phyloP scores from a whole-genome alignment of 2,329 filamentous ascomycete species.

The Scopulariopsis brevicaulis region DNA sequence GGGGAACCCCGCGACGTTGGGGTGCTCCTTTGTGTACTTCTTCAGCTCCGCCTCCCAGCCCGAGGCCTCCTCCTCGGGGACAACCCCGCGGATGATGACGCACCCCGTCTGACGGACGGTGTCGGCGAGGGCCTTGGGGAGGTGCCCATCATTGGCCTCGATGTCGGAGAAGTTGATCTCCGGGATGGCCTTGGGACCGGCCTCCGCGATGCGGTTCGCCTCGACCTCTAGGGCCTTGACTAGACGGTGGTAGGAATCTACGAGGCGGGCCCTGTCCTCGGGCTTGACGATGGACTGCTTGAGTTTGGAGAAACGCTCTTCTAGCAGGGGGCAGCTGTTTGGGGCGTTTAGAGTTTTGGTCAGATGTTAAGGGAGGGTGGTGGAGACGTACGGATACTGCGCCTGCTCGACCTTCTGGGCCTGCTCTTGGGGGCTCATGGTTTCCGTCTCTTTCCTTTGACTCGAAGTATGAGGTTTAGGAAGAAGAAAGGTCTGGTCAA shows the following conservation, averaged over 20 bases:
- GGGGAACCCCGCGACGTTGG: not conserved
- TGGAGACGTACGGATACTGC: not conserved
- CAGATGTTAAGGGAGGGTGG: not conserved
- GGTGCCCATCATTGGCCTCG: not conserved
- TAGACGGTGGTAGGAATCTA: not conserved
- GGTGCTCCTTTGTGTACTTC: not conserved
- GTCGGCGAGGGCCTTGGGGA: not conserved
- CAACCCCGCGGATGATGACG: not conserved
- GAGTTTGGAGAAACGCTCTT: not conserved
- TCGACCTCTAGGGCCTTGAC: not conserved
- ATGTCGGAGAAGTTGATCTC: not conserved
- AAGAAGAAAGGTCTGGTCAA: no score
- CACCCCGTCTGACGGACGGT: not conserved
- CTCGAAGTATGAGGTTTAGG: not conserved
- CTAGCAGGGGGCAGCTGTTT: not conserved
- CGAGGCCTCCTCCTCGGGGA: not conserved
- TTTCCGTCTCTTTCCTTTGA: not conserved
- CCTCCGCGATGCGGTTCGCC: not conserved
- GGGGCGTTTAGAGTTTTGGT: not conserved
- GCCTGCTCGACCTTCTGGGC: not conserved
- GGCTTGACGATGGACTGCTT: not conserved
- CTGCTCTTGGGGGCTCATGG: not conserved
- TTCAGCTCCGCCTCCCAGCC: not conserved
- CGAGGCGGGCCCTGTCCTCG: not conserved
- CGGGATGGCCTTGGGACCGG: not conserved